A percentile compares a stretch with the other conserved stretches of the same genome.
phyloP scores from a whole-genome alignment of 352 stramenopile genomes.

The Globisporangium lucens region DNA sequence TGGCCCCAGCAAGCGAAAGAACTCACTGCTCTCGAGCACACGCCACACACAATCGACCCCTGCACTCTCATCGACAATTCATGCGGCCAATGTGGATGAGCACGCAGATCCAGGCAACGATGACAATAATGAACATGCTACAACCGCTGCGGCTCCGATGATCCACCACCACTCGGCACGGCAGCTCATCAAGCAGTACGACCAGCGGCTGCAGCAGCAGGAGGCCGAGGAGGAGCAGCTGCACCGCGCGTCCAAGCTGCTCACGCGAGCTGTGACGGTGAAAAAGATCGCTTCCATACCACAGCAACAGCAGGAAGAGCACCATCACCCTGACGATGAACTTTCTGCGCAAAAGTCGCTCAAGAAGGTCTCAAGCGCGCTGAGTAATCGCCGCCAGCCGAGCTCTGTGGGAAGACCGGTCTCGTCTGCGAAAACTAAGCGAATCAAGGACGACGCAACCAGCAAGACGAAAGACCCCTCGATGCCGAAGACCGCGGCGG shows the following conservation, averaged over 20 bases:
- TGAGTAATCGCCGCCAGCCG: background rate
- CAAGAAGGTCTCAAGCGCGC: slow-evolving; percentile 17
- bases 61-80: background rate
- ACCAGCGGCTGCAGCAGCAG: slow-evolving; percentile 33
- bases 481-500: slow-evolving; percentile 6
- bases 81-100: background rate
- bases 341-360: background rate
- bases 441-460: background rate
- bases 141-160: background rate
- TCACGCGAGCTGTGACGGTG: slow-evolving; percentile 2
- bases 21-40: slow-evolving; percentile 1
- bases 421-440: slow-evolving; percentile 11
- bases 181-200: slow-evolving; percentile 47
- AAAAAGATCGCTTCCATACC: background rate
- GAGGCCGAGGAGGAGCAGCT: slow-evolving; percentile 28
- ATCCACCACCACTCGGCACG: slow-evolving; percentile 24
- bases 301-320: background rate
- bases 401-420: slow-evolving; percentile 2
- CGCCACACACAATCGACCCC: slow-evolving; percentile 2
- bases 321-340: background rate
- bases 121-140: background rate
- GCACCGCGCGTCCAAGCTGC: slow-evolving; percentile 21
- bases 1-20: slow-evolving; percentile 14
- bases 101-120: background rate
- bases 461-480: background rate